These are phyloP conservation scores for Solidago caesia DNA, from an alignment of 129 eudicot genomes.

Conservation along the genomic window DNA sequence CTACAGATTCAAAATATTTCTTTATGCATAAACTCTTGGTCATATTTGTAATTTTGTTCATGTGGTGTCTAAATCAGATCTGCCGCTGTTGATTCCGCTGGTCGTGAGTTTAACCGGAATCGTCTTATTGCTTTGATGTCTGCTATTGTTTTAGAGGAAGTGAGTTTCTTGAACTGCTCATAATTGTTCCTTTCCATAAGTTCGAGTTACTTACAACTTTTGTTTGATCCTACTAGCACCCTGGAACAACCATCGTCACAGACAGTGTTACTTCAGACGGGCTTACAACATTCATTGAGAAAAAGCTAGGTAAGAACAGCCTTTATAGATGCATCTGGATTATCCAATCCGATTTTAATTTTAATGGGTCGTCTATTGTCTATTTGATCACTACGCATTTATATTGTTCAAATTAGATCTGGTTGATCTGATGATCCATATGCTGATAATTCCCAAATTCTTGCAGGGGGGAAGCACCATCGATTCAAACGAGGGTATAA, in stretches of 20 bases:
- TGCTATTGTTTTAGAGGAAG: conserved; percentile 95
- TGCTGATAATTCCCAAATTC: conserved; percentile 26
- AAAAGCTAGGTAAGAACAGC: conserved; percentile 67
- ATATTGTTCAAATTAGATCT: not conserved
- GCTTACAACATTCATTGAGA: conserved; percentile 56
- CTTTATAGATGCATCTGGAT: conserved; percentile 3
- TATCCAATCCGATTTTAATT: not conserved
- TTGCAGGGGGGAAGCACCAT: conserved; percentile 91
- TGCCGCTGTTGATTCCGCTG: conserved; percentile 97
- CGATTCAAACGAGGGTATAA: conserved; percentile 95
- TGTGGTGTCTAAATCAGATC: conserved; percentile 54
- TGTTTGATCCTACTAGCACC: conserved; percentile 57
- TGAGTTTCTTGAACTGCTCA: conserved; percentile 34
- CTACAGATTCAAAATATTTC: conserved; percentile 11
- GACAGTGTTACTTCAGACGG: conserved; percentile 99
- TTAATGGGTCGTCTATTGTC: not conserved
- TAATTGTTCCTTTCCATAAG: not conserved
- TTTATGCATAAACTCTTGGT: conserved; percentile 9
- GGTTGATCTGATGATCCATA: not conserved
- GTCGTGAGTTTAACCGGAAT: conserved; percentile 86
- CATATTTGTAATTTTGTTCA: conserved; percentile 12
- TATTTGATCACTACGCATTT: no score
- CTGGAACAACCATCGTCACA: conserved; percentile 95
- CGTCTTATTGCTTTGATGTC: conserved; percentile 93
- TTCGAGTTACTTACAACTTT: conserved; percentile 21